phyloP scores from a whole-genome alignment of 2,329 filamentous ascomycete genomes.

The Epichloe sp. region DNA sequence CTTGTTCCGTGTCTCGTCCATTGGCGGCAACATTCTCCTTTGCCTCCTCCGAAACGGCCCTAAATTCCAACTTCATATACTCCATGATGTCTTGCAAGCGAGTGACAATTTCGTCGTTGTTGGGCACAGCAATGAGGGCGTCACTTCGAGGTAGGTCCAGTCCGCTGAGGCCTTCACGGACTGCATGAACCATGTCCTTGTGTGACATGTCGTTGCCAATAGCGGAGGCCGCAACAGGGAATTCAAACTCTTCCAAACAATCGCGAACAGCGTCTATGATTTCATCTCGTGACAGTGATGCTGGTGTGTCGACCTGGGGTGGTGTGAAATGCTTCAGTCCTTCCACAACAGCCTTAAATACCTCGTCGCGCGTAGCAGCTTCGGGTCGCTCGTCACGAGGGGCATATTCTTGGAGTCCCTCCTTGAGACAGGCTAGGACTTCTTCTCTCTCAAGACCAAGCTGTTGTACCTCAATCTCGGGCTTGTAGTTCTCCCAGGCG shows the following conservation, averaged over 20 bases:
- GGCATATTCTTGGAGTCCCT: conserved; percentile 69
- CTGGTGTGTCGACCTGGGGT: conserved; percentile 56
- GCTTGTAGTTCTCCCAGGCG: conserved; percentile 89
- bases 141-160: conserved; percentile 32
- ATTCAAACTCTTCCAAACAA: conserved; percentile 75
- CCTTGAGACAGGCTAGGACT: conserved; percentile 71
- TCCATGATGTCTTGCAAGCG: conserved; percentile 54
- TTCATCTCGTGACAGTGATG: conserved; percentile 64
- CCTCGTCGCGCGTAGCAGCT: conserved; percentile 66
- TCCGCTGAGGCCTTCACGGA: conserved; percentile 43
- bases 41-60: conserved; percentile 45
- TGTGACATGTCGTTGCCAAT: conserved; percentile 39
- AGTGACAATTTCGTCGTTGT: conserved; percentile 37
- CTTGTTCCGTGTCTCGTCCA: conserved; percentile 73
- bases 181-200: conserved; percentile 51
- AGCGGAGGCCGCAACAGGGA: conserved; percentile 47
- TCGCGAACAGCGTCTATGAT: conserved; percentile 74
- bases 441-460: conserved; percentile 85
- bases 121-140: conserved; percentile 27
- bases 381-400: conserved; percentile 37
- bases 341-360: conserved; percentile 74
- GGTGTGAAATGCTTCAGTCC: conserved; percentile 71
- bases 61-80: conserved; percentile 45
- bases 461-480: conserved; percentile 81
- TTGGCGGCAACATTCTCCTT: conserved; percentile 71